Evolutionary conservation across 2,329 filamentous ascomycete genomes (phyloP).

Genomic region (Hirsutella rhossiliensis): DNA sequence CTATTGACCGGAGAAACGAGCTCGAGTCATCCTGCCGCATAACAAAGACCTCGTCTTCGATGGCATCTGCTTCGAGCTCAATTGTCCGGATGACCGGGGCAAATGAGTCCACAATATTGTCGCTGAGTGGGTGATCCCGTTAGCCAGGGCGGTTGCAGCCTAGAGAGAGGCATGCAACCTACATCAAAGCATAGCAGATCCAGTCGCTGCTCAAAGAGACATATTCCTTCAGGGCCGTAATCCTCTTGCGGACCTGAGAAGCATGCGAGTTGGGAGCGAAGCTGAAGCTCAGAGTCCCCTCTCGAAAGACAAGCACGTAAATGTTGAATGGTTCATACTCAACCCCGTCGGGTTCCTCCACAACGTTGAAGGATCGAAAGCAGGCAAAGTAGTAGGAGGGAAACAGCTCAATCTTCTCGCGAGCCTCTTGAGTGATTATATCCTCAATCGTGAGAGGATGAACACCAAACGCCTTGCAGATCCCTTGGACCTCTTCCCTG

Average conservation of each 20-base stretch:
- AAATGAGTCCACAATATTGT: conserved; percentile 96
- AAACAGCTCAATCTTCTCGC: conserved; percentile 97
- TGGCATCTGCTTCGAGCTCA: conserved; percentile 78
- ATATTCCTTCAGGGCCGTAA: conserved; percentile 87
- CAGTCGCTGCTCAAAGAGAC: conserved; percentile 91
- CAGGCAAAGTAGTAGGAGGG: conserved; percentile 96
- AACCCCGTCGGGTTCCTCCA: conserved; percentile 64
- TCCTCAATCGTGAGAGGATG: conserved; percentile 95
- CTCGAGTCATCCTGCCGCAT: conserved; percentile 84
- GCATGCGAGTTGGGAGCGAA: conserved; percentile 83
- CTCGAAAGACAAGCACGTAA: conserved; percentile 92
- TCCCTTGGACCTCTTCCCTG: conserved; percentile 73
- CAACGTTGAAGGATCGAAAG: conserved; percentile 81
- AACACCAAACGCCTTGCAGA: conserved; percentile 90
- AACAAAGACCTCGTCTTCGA: conserved; percentile 92
- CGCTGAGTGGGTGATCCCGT: conserved; percentile 34
- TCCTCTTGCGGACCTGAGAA: conserved; percentile 79
- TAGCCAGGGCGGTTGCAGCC: conserved; percentile 6
- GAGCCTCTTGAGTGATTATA: conserved; percentile 87
- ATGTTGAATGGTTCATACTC: conserved; percentile 94
- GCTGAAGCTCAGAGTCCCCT: conserved; percentile 90
- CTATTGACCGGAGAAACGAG: conserved; percentile 76
- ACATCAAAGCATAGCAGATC: conserved; percentile 98
- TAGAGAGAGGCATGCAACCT: conserved; percentile 23
- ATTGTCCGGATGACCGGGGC: conserved; percentile 79